These are phyloP conservation scores for Plectosphaerella sp. DNA, from an alignment of 2,329 filamentous ascomycete genomes.

Conservation along the genomic window DNA sequence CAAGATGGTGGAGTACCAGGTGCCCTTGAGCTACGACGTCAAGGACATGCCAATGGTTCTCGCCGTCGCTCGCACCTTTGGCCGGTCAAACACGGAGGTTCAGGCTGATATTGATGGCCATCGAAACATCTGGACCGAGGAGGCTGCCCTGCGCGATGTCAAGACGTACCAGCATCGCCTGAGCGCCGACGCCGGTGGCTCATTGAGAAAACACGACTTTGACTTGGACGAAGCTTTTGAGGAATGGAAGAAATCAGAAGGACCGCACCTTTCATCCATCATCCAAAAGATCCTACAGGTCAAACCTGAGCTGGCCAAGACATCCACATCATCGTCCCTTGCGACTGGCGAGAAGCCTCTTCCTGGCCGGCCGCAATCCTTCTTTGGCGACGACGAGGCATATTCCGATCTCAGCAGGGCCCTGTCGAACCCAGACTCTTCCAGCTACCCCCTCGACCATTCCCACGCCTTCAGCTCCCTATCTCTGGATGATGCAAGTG, in stretches of 20 bases:
- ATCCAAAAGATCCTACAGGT: conserved; percentile 86
- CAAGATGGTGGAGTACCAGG: conserved; percentile 72
- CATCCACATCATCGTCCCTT: conserved; percentile 57
- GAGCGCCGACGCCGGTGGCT: conserved; percentile 72
- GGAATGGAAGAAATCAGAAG: conserved; percentile 87
- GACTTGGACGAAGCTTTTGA: conserved; percentile 85
- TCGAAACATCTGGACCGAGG: conserved; percentile 81
- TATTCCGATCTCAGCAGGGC: conserved; percentile 50
- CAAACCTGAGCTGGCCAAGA: conserved; percentile 80
- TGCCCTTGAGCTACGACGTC: conserved; percentile 84
- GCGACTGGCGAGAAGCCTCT: conserved; percentile 35
- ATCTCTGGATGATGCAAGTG: conserved; percentile 52
- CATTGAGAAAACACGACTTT: conserved; percentile 81
- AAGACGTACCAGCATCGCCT: conserved; percentile 91
- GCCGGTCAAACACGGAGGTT: conserved; percentile 70
- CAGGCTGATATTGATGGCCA: conserved; percentile 85
- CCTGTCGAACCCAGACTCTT: conserved; percentile 41
- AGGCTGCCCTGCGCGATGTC: conserved; percentile 82
- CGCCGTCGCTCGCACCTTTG: conserved; percentile 81
- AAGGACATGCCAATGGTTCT: conserved; percentile 96
- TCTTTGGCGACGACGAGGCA: conserved; percentile 42
- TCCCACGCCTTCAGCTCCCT: conserved; percentile 64
- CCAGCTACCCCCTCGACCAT: conserved; percentile 53
- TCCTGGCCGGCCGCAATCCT: conserved; percentile 39
- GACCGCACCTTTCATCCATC: conserved; percentile 83